These are phyloP conservation scores for Gypsophila paniculata DNA, from an alignment of 179 eudicot genomes.

Conservation along the genomic window DNA sequence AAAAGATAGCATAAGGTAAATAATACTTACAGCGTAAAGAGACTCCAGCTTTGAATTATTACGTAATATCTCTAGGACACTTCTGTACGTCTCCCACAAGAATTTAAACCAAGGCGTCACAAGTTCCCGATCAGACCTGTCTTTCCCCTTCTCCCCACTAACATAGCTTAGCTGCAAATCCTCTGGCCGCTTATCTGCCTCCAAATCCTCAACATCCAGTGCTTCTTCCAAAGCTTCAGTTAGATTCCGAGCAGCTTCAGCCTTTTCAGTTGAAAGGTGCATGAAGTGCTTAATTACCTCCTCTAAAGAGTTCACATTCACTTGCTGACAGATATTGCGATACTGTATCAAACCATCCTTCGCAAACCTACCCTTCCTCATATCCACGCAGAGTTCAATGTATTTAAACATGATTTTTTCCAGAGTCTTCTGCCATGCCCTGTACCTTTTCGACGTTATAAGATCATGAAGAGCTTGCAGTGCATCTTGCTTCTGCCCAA, in stretches of 20 bases:
- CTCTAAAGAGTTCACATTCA: slow-evolving; percentile 79
- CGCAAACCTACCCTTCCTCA: slow-evolving; percentile 79
- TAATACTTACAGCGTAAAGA: slow-evolving; percentile 67
- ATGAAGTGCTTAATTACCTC: slow-evolving; percentile 90
- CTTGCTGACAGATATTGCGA: slow-evolving; percentile 86
- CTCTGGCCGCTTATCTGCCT: slow-evolving; percentile 86
- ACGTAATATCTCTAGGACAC: slow-evolving; percentile 71
- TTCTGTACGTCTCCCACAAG: slow-evolving; percentile 73
- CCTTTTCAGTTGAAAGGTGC: slow-evolving; percentile 82
- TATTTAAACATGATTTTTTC: slow-evolving; percentile 84
- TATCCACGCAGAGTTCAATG: slow-evolving; percentile 82
- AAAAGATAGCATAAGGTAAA: not conserved
- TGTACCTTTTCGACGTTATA: slow-evolving; percentile 77
- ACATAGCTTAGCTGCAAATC: slow-evolving; percentile 91
- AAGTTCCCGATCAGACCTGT: slow-evolving; percentile 86
- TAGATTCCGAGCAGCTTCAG: slow-evolving; percentile 81
- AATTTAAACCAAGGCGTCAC: slow-evolving; percentile 96
- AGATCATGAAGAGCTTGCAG: slow-evolving; percentile 76
- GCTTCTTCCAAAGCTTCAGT: slow-evolving; percentile 88
- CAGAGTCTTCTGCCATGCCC: slow-evolving; percentile 80
- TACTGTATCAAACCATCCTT: slow-evolving; percentile 93
- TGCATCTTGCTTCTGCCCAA: slow-evolving; percentile 85
- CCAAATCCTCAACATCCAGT: slow-evolving; percentile 78
- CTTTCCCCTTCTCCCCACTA: slow-evolving; percentile 92
- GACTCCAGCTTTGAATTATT: slow-evolving; percentile 82